These are phyloP conservation scores for Adansonia gregorii DNA, from an alignment of 441 rosid genomes.

Conservation along the genomic window DNA sequence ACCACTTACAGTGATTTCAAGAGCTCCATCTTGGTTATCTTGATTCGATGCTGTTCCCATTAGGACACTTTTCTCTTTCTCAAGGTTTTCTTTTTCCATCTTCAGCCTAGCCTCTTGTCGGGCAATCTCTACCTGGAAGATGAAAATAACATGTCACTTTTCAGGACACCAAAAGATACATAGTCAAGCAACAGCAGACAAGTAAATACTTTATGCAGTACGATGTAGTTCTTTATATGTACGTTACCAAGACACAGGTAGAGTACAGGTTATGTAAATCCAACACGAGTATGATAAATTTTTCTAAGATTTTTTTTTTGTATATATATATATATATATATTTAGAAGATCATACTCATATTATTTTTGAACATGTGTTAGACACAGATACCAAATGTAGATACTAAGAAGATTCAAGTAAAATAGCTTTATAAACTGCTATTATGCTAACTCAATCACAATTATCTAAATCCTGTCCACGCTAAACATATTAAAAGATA, in stretches of 20 bases:
- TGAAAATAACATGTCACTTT: not conserved
- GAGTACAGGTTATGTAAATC: no score
- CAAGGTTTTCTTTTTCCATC: conserved; percentile 81
- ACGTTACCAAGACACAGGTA: no score
- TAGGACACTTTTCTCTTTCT: no score
- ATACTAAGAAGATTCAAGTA: no score
- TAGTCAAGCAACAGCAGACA: not conserved
- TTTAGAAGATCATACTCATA: no score
- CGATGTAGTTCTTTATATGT: not conserved
- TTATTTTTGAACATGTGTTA: no score
- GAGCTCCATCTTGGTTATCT: conserved; percentile 86
- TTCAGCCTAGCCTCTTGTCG: conserved; percentile 81
- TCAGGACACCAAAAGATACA: not conserved
- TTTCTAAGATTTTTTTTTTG: no score
- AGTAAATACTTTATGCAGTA: not conserved
- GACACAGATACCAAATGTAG: no score
- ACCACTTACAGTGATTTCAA: conserved; percentile 81
- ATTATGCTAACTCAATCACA: conserved; percentile 7
- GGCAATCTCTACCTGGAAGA: conserved; percentile 66
- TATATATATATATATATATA: no score
- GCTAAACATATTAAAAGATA: not conserved
- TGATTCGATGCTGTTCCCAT: no score
- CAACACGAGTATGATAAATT: no score
- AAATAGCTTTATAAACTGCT: not conserved
- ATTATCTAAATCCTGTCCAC: not conserved